Evolutionary conservation across 2,329 filamentous ascomycete species (phyloP).

Genomic region (Colletotrichum cordylinicola): DNA sequence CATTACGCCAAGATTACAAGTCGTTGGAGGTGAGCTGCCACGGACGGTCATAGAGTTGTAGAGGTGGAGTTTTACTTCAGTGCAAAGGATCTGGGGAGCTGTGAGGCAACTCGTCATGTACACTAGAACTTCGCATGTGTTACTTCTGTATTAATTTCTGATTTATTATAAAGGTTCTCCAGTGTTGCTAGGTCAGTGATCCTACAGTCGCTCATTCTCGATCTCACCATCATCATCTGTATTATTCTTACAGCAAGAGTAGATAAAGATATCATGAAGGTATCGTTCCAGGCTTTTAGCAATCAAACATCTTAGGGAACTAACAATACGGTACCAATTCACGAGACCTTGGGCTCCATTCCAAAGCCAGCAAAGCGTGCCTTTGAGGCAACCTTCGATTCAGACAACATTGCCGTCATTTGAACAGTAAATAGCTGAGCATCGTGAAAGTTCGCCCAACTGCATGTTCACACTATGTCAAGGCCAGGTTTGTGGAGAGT

Average conservation of each 20-base stretch:
- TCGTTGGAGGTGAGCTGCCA: neutral
- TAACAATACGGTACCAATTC: neutral
- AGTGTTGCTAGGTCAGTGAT: neutral
- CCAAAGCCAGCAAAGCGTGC: neutral
- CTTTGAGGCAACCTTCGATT: neutral
- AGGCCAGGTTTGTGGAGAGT: neutral
- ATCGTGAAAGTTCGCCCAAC: rapidly evolving
- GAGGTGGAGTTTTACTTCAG: neutral
- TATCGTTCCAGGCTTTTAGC: neutral
- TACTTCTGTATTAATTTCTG: neutral
- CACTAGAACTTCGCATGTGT: neutral
- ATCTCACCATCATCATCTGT: neutral
- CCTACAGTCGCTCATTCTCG: neutral
- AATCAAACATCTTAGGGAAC: neutral
- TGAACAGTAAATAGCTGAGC: neutral
- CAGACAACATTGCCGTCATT: neutral
- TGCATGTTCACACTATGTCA: neutral
- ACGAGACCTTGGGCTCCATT: neutral
- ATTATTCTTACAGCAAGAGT: neutral
- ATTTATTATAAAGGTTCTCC: neutral
- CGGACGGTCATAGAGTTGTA: neutral
- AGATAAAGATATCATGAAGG: neutral
- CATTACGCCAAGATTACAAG: neutral
- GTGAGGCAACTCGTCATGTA: neutral
- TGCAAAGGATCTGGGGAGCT: neutral